Evolutionary conservation across 2,329 filamentous ascomycete species (phyloP).

Genomic region (Beauveria pseudobassiana): DNA sequence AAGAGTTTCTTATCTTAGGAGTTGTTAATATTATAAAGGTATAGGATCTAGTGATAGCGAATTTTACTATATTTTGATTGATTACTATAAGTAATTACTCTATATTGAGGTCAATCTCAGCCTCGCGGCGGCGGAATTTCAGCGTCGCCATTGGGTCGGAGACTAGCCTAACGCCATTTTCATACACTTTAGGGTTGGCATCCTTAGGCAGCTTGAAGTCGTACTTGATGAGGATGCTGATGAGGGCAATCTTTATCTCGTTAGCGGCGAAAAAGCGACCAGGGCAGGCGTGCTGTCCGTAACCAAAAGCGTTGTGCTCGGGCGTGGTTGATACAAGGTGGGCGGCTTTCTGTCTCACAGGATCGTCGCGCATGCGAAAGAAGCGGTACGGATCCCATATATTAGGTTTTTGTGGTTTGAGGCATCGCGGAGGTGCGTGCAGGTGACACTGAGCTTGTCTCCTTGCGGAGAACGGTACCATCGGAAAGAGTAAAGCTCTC

Average conservation of each 20-base stretch:
- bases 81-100: neutral
- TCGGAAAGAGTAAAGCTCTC: slow-evolving; percentile 12
- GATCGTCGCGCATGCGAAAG: slow-evolving; percentile 29
- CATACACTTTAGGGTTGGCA: neutral
- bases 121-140: slow-evolving; percentile 7
- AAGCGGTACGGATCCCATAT: slow-evolving; percentile 41
- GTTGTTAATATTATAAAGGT: too few relatives aligned
- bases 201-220: slow-evolving; percentile 32
- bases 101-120: slow-evolving; percentile 10
- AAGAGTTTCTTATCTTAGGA: too few relatives aligned
- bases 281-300: slow-evolving; percentile 45
- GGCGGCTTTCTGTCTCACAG: slow-evolving; percentile 18
- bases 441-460: neutral
- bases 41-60: too few relatives aligned
- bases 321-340: slow-evolving; percentile 43
- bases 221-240: slow-evolving; percentile 42
- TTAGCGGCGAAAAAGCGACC: slow-evolving; percentile 47
- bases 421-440: neutral
- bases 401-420: slow-evolving; percentile 27
- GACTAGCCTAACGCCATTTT: slow-evolving; percentile 2
- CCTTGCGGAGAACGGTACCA: slow-evolving; percentile 11
- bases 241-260: slow-evolving; percentile 44
- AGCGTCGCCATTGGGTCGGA: slow-evolving; percentile 8
- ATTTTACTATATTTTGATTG: too few relatives aligned
- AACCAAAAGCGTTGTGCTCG: slow-evolving; percentile 43